These are phyloP conservation scores for Candida maesae DNA, from an alignment of 805 yeast species.

Conservation along the genomic window DNA sequence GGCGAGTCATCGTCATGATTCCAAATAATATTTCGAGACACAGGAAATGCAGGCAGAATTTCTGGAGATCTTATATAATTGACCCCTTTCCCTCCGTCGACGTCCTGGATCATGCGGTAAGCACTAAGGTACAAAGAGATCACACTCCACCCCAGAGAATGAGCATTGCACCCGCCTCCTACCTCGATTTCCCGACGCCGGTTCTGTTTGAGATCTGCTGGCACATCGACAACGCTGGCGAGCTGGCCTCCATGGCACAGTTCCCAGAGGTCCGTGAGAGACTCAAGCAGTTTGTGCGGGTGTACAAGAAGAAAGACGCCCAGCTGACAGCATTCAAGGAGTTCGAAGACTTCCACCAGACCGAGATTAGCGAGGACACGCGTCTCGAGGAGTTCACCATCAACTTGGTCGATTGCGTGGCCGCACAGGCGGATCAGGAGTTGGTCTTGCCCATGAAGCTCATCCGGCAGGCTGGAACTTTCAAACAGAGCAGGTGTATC, in stretches of 20 bases:
- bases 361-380: not conserved
- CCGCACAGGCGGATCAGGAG: not conserved
- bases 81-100: too few species aligned
- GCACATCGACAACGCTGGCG: not conserved
- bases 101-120: too few species aligned
- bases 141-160: too few species aligned
- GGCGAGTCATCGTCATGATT: too few species aligned
- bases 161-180: too few species aligned
- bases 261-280: not conserved
- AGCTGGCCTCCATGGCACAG: not conserved
- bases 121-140: too few species aligned
- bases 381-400: not conserved
- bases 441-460: not conserved
- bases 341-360: not conserved
- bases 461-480: not conserved
- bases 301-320: not conserved
- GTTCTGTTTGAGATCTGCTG: conserved; percentile 6
- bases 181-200: conserved; percentile 2
- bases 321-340: not conserved
- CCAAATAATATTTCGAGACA: too few species aligned
- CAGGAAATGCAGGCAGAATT: too few species aligned
- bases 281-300: not conserved
- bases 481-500: not conserved
- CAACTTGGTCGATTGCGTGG: not conserved
- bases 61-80: too few species aligned